Evolutionary conservation across 176 grass and related monocot species (phyloP).

Genomic region (Poa annua): DNA sequence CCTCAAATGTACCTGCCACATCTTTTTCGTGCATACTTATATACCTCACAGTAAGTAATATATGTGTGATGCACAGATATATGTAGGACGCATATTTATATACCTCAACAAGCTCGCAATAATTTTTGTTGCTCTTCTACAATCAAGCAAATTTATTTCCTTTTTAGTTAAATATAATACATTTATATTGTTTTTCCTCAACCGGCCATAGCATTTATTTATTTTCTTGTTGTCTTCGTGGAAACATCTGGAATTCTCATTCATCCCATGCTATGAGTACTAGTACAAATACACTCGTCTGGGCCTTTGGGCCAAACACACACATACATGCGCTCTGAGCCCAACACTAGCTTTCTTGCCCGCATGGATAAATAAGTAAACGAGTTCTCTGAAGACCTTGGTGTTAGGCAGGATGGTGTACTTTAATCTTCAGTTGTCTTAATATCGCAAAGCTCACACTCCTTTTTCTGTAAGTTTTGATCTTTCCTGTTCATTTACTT

Average conservation of each 20-base stretch:
- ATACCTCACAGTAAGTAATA: neutral
- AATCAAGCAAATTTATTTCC: constrained; percentile 17
- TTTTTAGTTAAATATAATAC: constrained; percentile 14
- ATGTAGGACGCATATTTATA: neutral
- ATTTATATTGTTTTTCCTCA: neutral
- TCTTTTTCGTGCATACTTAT: constrained; percentile 28
- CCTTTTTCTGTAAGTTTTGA: constrained; percentile 20
- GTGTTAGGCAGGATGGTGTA: neutral
- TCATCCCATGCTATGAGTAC: neutral
- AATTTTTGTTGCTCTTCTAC: constrained; percentile 11
- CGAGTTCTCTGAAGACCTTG: neutral
- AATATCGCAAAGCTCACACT: neutral
- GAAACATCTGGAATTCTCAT: neutral
- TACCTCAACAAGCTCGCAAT: constrained; percentile 5
- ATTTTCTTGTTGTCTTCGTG: neutral
- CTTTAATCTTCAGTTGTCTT: constrained; percentile 11
- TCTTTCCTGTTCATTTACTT: constrained; percentile 16
- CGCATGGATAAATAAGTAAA: neutral
- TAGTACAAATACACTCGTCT: neutral
- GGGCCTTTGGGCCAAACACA: neutral
- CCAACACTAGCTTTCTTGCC: constrained; percentile 20
- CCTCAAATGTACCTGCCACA: neutral
- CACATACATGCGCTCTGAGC: neutral
- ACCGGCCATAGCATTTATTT: neutral
- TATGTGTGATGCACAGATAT: constrained; percentile 9